A percentile compares a stretch with the other conserved stretches of the same genome.
These are phyloP conservation scores for Boletus sp. DNA, from an alignment of 768 basidiomycete species.

Conservation along the genomic window DNA sequence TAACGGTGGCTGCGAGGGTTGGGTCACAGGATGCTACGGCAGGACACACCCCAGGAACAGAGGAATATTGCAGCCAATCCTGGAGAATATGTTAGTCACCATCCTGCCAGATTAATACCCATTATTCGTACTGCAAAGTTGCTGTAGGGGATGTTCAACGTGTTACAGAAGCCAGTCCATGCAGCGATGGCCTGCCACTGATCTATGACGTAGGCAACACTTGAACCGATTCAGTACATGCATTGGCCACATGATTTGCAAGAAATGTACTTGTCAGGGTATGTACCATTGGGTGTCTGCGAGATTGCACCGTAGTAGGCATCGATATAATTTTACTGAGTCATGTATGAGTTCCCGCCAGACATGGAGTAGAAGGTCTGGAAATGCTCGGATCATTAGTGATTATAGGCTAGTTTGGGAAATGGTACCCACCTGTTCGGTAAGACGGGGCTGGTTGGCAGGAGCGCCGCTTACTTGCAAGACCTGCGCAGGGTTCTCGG, in stretches of 20 bases:
- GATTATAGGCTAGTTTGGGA: background rate
- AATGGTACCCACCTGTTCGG: conserved; percentile 7
- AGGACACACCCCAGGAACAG: conserved; percentile 19
- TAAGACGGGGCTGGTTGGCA: conserved; percentile 15
- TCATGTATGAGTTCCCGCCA: conserved; percentile 18
- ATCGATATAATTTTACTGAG: conserved; percentile 23
- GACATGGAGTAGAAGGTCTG: conserved; percentile 20
- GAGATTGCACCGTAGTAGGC: conserved; percentile 20
- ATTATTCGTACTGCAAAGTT: conserved; percentile 15
- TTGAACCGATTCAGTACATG: conserved; percentile 1
- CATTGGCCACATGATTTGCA: background rate
- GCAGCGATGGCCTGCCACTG: conserved; percentile 22
- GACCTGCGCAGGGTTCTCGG: conserved; percentile 4
- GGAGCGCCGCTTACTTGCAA: conserved; percentile 9
- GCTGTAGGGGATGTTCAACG: conserved; percentile 18
- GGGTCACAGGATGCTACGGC: conserved; percentile 13
- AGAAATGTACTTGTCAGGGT: conserved; percentile 13
- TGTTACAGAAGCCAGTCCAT: conserved; percentile 23
- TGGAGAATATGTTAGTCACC: background rate
- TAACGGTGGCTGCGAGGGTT: background rate
- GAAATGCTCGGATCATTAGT: background rate
- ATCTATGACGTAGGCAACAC: conserved; percentile 1
- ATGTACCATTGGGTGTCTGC: conserved; percentile 14
- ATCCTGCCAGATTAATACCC: background rate
- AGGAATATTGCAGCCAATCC: conserved; percentile 25